These are phyloP conservation scores for Collybiopsis luxurians DNA, from an alignment of 768 basidiomycete genomes.

Conservation along the genomic window DNA sequence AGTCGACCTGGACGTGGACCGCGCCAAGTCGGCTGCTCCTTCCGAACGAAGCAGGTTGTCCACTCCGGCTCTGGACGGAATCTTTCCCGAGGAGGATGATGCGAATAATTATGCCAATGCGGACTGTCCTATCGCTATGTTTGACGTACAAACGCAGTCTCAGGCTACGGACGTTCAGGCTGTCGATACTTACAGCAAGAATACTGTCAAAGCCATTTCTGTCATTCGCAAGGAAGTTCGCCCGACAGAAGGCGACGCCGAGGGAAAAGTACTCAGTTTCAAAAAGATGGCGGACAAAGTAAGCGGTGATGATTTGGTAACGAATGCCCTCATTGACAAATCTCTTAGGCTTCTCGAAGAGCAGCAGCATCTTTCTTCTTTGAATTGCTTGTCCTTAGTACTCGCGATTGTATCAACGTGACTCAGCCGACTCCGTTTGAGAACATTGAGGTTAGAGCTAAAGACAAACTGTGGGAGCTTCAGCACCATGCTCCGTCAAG, in stretches of 20 bases:
- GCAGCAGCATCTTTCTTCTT: slow-evolving; percentile 98
- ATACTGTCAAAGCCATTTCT: slow-evolving; percentile 80
- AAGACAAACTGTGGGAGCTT: slow-evolving; percentile 81
- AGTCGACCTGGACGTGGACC: slow-evolving; percentile 35
- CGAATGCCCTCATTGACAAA: background rate
- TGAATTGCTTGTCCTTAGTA: slow-evolving; percentile 91
- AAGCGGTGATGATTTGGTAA: slow-evolving; percentile 8
- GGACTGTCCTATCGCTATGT: slow-evolving; percentile 76
- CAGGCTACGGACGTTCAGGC: slow-evolving; percentile 47
- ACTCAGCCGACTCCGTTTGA: slow-evolving; percentile 73
- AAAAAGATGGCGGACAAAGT: slow-evolving; percentile 77
- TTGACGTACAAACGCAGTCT: slow-evolving; percentile 61
- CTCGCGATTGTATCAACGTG: slow-evolving; percentile 86
- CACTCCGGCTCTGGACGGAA: slow-evolving; percentile 59
- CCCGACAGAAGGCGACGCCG: slow-evolving; percentile 43
- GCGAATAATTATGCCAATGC: slow-evolving; percentile 69
- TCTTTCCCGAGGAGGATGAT: slow-evolving; percentile 50
- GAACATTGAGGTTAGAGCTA: slow-evolving; percentile 81
- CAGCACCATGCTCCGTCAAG: slow-evolving; percentile 27
- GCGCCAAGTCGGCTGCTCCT: slow-evolving; percentile 48
- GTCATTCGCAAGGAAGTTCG: slow-evolving; percentile 73
- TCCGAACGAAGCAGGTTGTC: slow-evolving; percentile 63
- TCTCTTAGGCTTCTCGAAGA: slow-evolving; percentile 73
- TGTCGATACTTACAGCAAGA: slow-evolving; percentile 69
- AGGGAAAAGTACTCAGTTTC: slow-evolving; percentile 74